These are phyloP conservation scores for Annulohypoxylon stygium DNA, from an alignment of 495 filamentous ascomycete species.

Conservation along the genomic window DNA sequence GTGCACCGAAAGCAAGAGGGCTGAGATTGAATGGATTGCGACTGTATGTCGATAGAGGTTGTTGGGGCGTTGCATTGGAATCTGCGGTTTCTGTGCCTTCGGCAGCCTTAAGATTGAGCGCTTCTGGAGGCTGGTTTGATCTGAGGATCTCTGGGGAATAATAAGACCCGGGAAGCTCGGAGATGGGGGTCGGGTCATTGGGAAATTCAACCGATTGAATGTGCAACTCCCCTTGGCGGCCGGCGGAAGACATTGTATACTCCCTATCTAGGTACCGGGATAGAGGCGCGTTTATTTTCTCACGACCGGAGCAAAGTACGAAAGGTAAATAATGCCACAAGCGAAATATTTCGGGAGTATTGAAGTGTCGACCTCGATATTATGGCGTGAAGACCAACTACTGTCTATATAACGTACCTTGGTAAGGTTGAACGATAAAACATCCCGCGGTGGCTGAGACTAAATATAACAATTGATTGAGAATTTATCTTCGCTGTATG, in stretches of 20 bases:
- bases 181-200: not conserved
- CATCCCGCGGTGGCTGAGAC: not conserved
- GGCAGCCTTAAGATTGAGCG: not conserved
- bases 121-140: constrained; percentile 1
- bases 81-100: not conserved
- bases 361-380: not conserved
- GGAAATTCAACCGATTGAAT: not conserved
- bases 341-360: not conserved
- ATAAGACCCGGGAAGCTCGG: not conserved
- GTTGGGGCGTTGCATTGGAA: not conserved
- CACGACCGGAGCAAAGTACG: not conserved
- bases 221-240: not conserved
- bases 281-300: not conserved
- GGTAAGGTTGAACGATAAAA: not conserved
- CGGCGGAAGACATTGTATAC: not conserved
- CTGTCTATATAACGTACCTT: not conserved
- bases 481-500: not conserved
- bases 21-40: constrained; percentile 11
- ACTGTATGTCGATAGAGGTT: not conserved
- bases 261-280: not conserved
- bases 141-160: not conserved
- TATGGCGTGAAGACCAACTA: no score
- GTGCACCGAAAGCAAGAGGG: constrained; percentile 9
- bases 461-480: not conserved
- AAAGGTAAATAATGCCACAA: not conserved